These are phyloP conservation scores for Eimeria sp. DNA, from an alignment of 169 alveolate species.

Conservation along the genomic window DNA sequence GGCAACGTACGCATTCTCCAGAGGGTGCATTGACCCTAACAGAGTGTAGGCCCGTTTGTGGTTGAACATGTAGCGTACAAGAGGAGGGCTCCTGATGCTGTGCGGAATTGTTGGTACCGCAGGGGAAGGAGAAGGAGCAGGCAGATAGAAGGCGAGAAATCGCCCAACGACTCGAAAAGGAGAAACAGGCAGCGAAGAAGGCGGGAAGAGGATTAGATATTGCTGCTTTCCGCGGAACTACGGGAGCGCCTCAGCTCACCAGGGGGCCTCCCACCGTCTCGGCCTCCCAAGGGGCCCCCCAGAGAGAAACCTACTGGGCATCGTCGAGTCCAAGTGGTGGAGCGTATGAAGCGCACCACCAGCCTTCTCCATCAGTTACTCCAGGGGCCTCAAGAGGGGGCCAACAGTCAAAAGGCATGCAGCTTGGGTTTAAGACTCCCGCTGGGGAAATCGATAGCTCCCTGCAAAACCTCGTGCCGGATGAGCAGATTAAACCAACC, in stretches of 20 bases:
- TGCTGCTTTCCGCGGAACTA: conserved; percentile 19
- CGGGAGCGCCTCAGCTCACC: conserved; percentile 33
- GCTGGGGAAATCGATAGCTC: conserved; percentile 31
- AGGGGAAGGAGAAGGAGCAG: conserved; percentile 81
- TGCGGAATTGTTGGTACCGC: neutral
- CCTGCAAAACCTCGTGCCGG: conserved; percentile 54
- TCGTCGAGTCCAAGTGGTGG: conserved; percentile 24
- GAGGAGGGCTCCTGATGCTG: neutral
- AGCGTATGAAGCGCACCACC: neutral
- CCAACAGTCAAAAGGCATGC: conserved; percentile 68
- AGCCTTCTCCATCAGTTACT: conserved; percentile 25
- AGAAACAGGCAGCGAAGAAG: conserved; percentile 32
- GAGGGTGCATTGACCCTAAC: neutral
- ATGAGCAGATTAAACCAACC: conserved; percentile 33
- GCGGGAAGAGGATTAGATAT: conserved; percentile 60
- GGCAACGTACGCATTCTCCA: neutral
- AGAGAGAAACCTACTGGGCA: conserved; percentile 41
- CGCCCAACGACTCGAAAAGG: conserved; percentile 78
- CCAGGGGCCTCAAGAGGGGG: conserved; percentile 56
- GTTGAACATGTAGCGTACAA: neutral
- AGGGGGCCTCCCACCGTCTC: conserved; percentile 50
- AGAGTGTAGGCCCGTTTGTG: neutral
- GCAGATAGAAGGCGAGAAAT: conserved; percentile 71
- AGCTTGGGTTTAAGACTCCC: conserved; percentile 22
- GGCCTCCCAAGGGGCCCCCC: conserved; percentile 13